Conservation (phyloP, 2,329 filamentous ascomycete genomes). For the Botrytis sinoallii region DNA sequence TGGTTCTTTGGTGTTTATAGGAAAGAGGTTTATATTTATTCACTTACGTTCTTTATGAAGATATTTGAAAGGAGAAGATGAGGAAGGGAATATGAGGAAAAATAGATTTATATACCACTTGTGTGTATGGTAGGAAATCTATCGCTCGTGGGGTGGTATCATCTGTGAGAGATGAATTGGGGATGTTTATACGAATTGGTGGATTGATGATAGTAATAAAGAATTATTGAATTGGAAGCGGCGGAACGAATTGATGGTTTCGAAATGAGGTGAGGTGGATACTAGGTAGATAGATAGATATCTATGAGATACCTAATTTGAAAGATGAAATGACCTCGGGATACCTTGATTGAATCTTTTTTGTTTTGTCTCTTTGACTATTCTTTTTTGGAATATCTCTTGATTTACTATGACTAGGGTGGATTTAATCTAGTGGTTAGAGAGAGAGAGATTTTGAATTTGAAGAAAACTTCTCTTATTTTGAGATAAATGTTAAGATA, state of each 20-base stretch:
- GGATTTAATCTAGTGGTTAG: too few relatives aligned
- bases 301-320: background rate
- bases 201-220: background rate
- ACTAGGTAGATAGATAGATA: background rate
- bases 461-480: too few relatives aligned
- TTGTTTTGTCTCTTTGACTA: background rate
- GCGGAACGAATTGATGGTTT: background rate
- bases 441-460: too few relatives aligned
- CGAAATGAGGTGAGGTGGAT: background rate
- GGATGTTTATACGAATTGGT: background rate
- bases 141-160: background rate
- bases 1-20: background rate
- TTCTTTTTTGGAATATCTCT: background rate
- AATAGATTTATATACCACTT: background rate
- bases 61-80: background rate
- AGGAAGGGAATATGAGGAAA: background rate
- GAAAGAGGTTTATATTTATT: background rate
- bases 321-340: background rate
- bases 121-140: background rate
- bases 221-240: background rate
- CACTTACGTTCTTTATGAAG: background rate
- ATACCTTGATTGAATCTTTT: background rate
- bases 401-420: too few relatives aligned
- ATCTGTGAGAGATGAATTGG: background rate
- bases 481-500: too few relatives aligned